A percentile compares a stretch with the other conserved stretches of the same genome.
Conservation (phyloP, 2,329 filamentous ascomycete species). For the Pestalotiopsis sp. region DNA sequence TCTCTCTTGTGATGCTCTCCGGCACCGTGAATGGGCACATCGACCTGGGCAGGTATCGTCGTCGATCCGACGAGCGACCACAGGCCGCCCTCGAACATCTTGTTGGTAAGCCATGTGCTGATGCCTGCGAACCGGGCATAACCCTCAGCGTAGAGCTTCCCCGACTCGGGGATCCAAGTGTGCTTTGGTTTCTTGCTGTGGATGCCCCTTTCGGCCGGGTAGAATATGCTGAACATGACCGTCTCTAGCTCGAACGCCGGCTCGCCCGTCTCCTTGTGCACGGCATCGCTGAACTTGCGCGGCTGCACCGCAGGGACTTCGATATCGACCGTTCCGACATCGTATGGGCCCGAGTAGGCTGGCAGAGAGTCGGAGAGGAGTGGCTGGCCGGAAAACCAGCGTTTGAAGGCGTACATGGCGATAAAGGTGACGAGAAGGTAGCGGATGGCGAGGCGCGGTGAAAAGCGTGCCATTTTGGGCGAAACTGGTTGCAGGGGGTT, state of each 20-base stretch:
- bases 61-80: constrained; percentile 45
- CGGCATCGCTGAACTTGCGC: constrained; percentile 37
- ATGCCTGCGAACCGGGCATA: constrained; percentile 48
- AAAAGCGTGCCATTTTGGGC: not conserved
- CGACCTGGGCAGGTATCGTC: constrained; percentile 49
- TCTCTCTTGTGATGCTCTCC: not conserved
- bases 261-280: constrained; percentile 35
- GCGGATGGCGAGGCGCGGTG: constrained; percentile 18
- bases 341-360: constrained; percentile 44
- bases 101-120: constrained; percentile 44
- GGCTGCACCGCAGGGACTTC: constrained; percentile 36
- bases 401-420: constrained; percentile 40
- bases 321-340: constrained; percentile 50
- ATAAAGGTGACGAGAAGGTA: constrained; percentile 33
- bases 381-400: constrained; percentile 40
- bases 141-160: constrained; percentile 46
- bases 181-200: constrained; percentile 33
- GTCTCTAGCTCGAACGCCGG: constrained; percentile 49
- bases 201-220: constrained; percentile 38
- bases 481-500: not conserved
- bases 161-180: constrained; percentile 46
- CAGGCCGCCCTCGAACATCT: constrained; percentile 45
- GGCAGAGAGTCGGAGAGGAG: constrained; percentile 48
- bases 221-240: constrained; percentile 53
- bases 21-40: constrained; percentile 40